phyloP scores from a whole-genome alignment of 331 rosid species.

The Pyrus hybrid region DNA sequence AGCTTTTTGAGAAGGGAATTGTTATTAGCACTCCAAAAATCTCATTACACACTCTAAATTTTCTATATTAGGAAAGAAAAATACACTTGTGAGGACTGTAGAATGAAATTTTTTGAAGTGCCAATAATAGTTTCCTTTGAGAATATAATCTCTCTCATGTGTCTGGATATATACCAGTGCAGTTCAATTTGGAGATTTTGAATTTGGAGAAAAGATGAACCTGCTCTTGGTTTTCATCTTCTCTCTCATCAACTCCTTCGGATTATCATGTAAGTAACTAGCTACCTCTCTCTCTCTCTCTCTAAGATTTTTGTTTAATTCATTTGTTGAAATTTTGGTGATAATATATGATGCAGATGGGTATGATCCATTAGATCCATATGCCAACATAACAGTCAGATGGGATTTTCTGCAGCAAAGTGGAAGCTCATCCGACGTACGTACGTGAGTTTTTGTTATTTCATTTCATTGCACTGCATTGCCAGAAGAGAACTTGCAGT shows the following conservation, averaged over 20 bases:
- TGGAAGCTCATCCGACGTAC: slow-evolving; percentile 12
- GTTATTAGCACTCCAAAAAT: no score
- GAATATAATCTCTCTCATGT: no score
- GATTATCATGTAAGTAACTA: slow-evolving; percentile 15
- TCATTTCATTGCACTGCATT: no score
- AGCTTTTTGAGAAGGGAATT: no score
- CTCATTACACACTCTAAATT: no score
- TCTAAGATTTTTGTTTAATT: background rate
- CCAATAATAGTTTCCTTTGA: no score
- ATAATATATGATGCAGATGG: slow-evolving; percentile 42
- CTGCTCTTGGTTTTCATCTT: slow-evolving; percentile 3
- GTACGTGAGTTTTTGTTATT: slow-evolving; percentile 18
- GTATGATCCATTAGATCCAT: slow-evolving; percentile 61
- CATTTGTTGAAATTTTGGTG: background rate
- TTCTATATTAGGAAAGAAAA: no score
- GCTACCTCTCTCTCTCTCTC: background rate
- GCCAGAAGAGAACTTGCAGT: no score
- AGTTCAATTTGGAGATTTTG: background rate
- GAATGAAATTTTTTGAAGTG: no score
- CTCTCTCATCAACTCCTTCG: background rate
- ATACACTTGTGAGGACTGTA: no score
- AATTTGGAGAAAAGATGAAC: background rate
- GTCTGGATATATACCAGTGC: no score
- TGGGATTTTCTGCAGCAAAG: slow-evolving; percentile 53
- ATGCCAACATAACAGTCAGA: slow-evolving; percentile 44